Evolutionary conservation across 2,329 filamentous ascomycete species (phyloP).

Genomic region (Fusarium decemcellulare): DNA sequence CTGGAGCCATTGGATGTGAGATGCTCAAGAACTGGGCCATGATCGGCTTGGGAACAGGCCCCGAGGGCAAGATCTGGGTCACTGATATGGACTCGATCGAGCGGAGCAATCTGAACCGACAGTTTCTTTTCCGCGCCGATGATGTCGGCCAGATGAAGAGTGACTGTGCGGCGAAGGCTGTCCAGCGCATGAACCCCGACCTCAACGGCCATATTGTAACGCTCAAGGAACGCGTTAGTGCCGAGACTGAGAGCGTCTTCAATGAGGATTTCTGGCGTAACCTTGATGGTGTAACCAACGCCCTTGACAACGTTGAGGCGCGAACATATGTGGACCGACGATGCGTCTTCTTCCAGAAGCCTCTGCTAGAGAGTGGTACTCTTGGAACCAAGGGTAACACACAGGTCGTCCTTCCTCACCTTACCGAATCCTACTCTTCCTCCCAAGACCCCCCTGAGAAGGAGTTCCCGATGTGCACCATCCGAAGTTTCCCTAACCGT

Average conservation of each 20-base stretch:
- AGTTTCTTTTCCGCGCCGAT: conserved; percentile 94
- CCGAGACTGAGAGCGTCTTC: conserved; percentile 94
- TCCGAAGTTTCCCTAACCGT: conserved; percentile 96
- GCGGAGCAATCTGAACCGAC: conserved; percentile 97
- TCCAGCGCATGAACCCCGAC: conserved; percentile 95
- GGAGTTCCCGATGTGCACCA: conserved; percentile 98
- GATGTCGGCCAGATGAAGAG: conserved; percentile 98
- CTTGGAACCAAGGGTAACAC: conserved; percentile 99
- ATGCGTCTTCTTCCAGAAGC: conserved; percentile 98
- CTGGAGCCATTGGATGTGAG: conserved; percentile 97
- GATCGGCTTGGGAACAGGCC: conserved; percentile 93
- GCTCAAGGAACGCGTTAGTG: conserved; percentile 89
- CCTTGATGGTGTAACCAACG: conserved; percentile 95
- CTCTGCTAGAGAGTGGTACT: conserved; percentile 94
- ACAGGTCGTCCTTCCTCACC: conserved; percentile 89
- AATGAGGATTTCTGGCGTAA: conserved; percentile 92
- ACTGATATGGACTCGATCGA: conserved; percentile 99
- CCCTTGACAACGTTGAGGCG: conserved; percentile 96
- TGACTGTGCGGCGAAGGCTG: conserved; percentile 91
- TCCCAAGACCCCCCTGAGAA: conserved; percentile 98
- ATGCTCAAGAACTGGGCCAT: conserved; percentile 99
- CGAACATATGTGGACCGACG: conserved; percentile 96
- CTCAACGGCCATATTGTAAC: conserved; percentile 87
- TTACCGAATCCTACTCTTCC: conserved; percentile 95
- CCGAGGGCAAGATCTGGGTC: conserved; percentile 89